These are phyloP conservation scores for Bacterosira constricta DNA, from an alignment of 108 stramenopile species.

Conservation along the genomic window DNA sequence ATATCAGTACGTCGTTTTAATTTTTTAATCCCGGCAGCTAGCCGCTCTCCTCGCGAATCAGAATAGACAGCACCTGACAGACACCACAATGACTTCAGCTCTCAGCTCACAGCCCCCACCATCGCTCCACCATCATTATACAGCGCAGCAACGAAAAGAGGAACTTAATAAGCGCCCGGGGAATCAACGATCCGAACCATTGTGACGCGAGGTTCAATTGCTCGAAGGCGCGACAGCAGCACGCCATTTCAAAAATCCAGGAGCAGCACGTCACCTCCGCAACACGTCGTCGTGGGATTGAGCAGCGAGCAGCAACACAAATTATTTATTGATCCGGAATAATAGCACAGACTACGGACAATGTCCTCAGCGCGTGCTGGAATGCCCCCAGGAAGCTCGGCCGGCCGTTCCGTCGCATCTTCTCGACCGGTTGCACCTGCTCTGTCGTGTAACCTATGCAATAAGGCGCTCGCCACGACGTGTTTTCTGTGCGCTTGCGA, in stretches of 20 bases:
- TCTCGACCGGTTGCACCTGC: constrained; percentile 30
- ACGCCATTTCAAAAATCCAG: neutral
- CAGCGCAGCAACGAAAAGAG: neutral
- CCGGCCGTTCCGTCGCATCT: constrained; percentile 7
- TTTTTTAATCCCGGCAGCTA: no score
- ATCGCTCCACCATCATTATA: neutral
- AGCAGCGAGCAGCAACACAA: no score
- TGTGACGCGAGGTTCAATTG: neutral
- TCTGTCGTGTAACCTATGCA: constrained; percentile 69
- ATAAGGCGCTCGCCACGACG: constrained; percentile 66
- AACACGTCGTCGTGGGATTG: neutral
- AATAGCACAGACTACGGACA: no score
- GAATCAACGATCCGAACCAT: neutral
- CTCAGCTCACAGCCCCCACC: no score
- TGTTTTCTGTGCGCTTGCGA: constrained; percentile 79
- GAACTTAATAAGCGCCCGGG: neutral
- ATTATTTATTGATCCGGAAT: neutral
- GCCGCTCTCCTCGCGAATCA: no score
- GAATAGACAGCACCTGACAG: no score
- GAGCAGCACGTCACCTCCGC: neutral
- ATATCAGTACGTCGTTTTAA: no score
- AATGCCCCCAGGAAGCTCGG: constrained; percentile 19
- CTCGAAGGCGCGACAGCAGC: neutral
- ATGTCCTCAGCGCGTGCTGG: constrained; percentile 1
- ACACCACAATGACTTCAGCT: no score